A percentile compares a stretch with the other conserved stretches of the same genome.
phyloP scores from a whole-genome alignment of 73 alveolate species.

The Tetrahymena elliotti region DNA sequence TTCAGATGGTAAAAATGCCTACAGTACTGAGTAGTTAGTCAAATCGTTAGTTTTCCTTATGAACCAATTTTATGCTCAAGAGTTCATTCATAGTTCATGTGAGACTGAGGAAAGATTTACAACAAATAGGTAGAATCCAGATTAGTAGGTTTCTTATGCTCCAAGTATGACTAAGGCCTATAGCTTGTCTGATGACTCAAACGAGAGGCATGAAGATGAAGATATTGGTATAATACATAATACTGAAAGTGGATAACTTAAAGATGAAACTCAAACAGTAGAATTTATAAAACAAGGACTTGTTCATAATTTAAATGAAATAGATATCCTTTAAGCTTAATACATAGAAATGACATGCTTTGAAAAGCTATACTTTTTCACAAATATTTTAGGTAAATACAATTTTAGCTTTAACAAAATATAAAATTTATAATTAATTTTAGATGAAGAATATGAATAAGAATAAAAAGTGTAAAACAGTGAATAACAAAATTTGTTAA shows the following conservation, averaged over 20 bases:
- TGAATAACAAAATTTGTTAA: neutral
- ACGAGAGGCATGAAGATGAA: neutral
- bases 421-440: neutral
- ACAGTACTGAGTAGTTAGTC: neutral
- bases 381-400: neutral
- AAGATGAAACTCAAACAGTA: neutral
- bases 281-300: neutral
- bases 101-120: neutral
- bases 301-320: neutral
- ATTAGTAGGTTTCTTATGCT: neutral
- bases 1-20: neutral
- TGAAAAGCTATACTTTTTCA: neutral
- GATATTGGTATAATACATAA: neutral
- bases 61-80: neutral
- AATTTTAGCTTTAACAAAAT: neutral
- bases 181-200: neutral
- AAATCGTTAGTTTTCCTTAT: neutral
- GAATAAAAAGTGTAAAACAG: neutral
- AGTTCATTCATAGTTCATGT: neutral
- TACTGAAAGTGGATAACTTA: neutral
- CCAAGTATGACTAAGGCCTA: neutral
- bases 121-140: neutral
- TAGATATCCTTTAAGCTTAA: neutral
- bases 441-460: neutral
- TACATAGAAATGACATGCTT: neutral